Evolutionary conservation across 2,329 filamentous ascomycete genomes (phyloP).

Genomic region (Diplocarpon rosae): DNA sequence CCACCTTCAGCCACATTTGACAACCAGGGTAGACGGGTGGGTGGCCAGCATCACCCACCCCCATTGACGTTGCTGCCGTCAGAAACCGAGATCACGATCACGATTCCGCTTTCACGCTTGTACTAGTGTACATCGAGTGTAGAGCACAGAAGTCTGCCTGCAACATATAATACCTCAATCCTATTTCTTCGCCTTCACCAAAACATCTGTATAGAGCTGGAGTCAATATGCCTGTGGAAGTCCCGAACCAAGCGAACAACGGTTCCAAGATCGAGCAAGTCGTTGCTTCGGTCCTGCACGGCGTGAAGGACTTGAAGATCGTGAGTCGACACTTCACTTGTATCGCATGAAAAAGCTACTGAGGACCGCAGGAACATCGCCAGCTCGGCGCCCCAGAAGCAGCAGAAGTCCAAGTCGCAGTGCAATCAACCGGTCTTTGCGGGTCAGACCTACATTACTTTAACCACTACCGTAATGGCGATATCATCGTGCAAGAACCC

Average conservation of each 20-base stretch:
- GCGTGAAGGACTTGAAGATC: conserved; percentile 26
- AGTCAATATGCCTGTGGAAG: conserved; percentile 7
- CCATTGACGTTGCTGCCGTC: conserved; percentile 2
- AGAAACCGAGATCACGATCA: conserved; percentile 3
- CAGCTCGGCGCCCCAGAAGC: conserved; percentile 18
- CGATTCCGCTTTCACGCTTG: conserved; percentile 1
- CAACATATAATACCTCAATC: no score
- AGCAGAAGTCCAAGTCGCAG: conserved; percentile 68
- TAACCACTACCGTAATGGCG: conserved; percentile 88
- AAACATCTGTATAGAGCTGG: background rate
- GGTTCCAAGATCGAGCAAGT: conserved; percentile 13
- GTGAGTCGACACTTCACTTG: conserved; percentile 14
- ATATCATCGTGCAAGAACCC: conserved; percentile 80
- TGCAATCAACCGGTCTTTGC: conserved; percentile 93
- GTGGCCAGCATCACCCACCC: background rate
- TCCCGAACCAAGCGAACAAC: background rate
- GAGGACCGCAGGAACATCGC: conserved; percentile 22
- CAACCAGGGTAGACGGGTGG: background rate
- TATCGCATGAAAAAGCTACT: background rate
- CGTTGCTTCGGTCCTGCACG: conserved; percentile 26
- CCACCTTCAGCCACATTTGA: background rate
- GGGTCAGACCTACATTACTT: conserved; percentile 97
- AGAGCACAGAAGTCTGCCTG: no score
- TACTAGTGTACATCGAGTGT: no score
- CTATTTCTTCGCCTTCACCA: background rate